Percentiles rank a stretch among this genome's conserved stretches.
phyloP scores from a whole-genome alignment of 495 filamentous ascomycete genomes.

The Parachaetomium inaequale region DNA sequence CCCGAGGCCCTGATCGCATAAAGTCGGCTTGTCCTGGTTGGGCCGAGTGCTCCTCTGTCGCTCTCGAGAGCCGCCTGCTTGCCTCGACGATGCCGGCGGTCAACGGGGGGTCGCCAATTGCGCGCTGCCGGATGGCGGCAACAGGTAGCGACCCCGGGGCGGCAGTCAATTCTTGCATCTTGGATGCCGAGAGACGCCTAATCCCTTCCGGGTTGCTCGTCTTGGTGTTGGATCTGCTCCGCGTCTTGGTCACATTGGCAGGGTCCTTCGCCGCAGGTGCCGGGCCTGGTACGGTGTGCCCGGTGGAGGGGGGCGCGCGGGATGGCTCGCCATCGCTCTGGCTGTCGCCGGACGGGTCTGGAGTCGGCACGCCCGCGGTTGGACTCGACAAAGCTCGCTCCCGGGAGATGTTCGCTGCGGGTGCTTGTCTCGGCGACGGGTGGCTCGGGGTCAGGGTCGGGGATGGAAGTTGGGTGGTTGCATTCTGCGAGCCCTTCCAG shows the following conservation, averaged over 20 bases:
- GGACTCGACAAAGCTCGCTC: slow-evolving; percentile 20
- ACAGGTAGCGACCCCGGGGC: slow-evolving; percentile 51
- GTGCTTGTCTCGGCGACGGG: background rate
- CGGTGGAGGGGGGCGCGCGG: slow-evolving; percentile 1
- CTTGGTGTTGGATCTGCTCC: slow-evolving; percentile 35
- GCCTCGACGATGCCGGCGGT: slow-evolving; percentile 38
- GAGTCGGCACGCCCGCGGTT: slow-evolving; percentile 29
- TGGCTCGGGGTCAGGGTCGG: slow-evolving; percentile 19
- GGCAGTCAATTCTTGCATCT: slow-evolving; percentile 53
- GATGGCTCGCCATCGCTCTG: slow-evolving; percentile 27
- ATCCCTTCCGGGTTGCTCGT: slow-evolving; percentile 40
- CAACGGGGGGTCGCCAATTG: slow-evolving; percentile 29
- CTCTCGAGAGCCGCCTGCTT: slow-evolving; percentile 24
- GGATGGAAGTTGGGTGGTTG: slow-evolving; percentile 14
- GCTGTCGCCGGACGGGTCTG: slow-evolving; percentile 34
- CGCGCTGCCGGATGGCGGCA: slow-evolving; percentile 30
- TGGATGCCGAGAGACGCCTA: slow-evolving; percentile 53
- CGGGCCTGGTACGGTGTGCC: background rate
- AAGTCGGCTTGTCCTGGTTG: slow-evolving; percentile 1
- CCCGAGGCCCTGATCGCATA: background rate
- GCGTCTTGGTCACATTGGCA: slow-evolving; percentile 16
- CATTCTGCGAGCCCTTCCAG: background rate
- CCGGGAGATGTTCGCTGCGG: background rate
- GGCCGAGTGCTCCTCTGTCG: slow-evolving; percentile 28
- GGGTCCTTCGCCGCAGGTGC: background rate